A percentile compares a stretch with the other conserved stretches of the same genome.
Conservation (phyloP, 768 basidiomycete genomes). For the Russula foetens region DNA sequence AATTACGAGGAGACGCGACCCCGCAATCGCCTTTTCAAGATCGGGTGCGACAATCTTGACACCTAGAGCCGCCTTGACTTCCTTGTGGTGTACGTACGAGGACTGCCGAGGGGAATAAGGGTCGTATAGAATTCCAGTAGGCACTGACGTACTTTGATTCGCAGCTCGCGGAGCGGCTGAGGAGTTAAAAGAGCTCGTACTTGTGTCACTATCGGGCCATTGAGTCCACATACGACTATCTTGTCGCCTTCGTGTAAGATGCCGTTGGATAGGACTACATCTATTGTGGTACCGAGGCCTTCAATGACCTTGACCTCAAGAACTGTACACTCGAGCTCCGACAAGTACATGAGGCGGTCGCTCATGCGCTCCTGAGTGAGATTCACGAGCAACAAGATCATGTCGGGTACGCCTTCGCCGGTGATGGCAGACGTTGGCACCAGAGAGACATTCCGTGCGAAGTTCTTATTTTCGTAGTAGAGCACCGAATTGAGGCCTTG, state of each 20-base stretch:
- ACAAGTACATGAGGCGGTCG: slow-evolving; percentile 94
- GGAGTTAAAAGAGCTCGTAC: slow-evolving; percentile 91
- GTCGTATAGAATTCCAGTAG: not conserved
- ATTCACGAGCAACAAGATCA: slow-evolving; percentile 98
- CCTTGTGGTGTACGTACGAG: slow-evolving; percentile 93
- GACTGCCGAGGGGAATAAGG: slow-evolving; percentile 43
- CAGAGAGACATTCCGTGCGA: slow-evolving; percentile 88
- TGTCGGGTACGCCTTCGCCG: slow-evolving; percentile 97
- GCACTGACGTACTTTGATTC: slow-evolving; percentile 67
- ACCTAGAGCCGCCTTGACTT: slow-evolving; percentile 93
- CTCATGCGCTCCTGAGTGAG: slow-evolving; percentile 98
- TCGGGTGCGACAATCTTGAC: slow-evolving; percentile 94
- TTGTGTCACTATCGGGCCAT: slow-evolving; percentile 95
- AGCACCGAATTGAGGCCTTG: slow-evolving; percentile 92
- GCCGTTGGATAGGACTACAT: slow-evolving; percentile 94
- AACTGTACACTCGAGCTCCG: slow-evolving; percentile 95
- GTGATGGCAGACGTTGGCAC: slow-evolving; percentile 98
- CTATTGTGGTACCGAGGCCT: slow-evolving; percentile 95
- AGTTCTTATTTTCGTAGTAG: slow-evolving; percentile 97
- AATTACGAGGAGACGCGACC: slow-evolving; percentile 85
- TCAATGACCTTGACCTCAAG: slow-evolving; percentile 98
- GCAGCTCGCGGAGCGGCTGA: slow-evolving; percentile 90
- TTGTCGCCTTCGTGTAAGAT: slow-evolving; percentile 85
- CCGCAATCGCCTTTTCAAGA: slow-evolving; percentile 96
- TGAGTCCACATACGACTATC: slow-evolving; percentile 94